Evolutionary conservation across 495 filamentous ascomycete genomes (phyloP).

Genomic region (Penicillium ochrochloron): DNA sequence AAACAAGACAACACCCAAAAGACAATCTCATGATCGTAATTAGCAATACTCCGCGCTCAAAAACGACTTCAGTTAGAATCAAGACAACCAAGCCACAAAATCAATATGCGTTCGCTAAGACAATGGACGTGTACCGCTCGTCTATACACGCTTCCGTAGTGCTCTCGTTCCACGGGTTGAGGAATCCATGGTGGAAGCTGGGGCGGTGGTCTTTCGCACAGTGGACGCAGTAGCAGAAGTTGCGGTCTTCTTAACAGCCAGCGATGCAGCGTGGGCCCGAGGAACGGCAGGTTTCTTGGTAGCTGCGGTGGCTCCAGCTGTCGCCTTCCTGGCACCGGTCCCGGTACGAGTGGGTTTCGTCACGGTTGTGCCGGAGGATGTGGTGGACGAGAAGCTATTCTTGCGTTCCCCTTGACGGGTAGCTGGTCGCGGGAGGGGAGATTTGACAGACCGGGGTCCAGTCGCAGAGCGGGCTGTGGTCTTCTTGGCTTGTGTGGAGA

Average conservation of each 20-base stretch:
- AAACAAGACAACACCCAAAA: neutral
- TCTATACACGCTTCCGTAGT: constrained; percentile 53
- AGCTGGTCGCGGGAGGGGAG: constrained; percentile 44
- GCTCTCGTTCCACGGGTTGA: constrained; percentile 46
- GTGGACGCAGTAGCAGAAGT: constrained; percentile 30
- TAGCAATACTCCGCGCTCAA: constrained; percentile 10
- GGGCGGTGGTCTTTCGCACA: constrained; percentile 41
- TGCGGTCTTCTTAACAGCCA: constrained; percentile 42
- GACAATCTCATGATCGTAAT: constrained; percentile 5
- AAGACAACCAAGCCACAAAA: neutral
- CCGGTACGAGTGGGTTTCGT: constrained; percentile 57
- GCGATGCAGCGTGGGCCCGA: constrained; percentile 39
- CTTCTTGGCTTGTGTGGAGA: constrained; percentile 40
- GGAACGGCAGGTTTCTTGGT: constrained; percentile 49
- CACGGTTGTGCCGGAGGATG: constrained; percentile 61
- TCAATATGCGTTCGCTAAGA: neutral
- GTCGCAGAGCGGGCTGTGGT: constrained; percentile 38
- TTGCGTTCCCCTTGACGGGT: constrained; percentile 51
- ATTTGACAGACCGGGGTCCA: constrained; percentile 35
- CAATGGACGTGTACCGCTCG: neutral
- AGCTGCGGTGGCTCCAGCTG: constrained; percentile 49
- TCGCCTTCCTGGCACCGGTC: constrained; percentile 51
- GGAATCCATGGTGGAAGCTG: constrained; percentile 38
- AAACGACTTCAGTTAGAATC: neutral
- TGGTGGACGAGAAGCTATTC: constrained; percentile 49